Conservation (phyloP, 2,329 filamentous ascomycete genomes). For the Cordyceps farinosa region DNA sequence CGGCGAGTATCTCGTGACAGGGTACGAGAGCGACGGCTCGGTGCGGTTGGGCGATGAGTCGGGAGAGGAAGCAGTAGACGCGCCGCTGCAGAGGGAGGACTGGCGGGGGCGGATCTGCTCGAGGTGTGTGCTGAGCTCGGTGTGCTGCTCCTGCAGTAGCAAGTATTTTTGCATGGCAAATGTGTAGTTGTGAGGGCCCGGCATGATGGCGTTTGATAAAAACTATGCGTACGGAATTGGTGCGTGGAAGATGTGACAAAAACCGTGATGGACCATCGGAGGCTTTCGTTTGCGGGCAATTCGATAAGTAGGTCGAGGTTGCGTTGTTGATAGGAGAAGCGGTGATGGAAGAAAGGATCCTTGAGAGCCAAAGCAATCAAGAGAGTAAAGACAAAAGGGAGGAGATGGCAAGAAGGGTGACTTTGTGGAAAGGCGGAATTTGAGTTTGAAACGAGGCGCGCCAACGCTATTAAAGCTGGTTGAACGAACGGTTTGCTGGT, state of each 20-base stretch:
- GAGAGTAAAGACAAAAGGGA: background rate
- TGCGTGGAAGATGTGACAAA: conserved; percentile 25
- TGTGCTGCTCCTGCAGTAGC: conserved; percentile 51
- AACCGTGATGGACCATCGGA: conserved; percentile 35
- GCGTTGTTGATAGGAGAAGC: background rate
- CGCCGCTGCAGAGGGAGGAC: conserved; percentile 29
- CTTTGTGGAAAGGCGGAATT: background rate
- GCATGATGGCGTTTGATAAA: conserved; percentile 25
- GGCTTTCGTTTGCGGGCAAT: background rate
- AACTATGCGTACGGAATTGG: conserved; percentile 22
- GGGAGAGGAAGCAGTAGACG: conserved; percentile 41
- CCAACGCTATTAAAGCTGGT: conserved; percentile 8
- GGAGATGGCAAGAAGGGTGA: background rate
- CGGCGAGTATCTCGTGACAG: conserved; percentile 42
- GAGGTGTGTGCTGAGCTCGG: conserved; percentile 49
- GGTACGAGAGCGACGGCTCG: conserved; percentile 46
- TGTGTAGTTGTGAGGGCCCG: conserved; percentile 35
- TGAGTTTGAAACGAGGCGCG: conserved; percentile 9
- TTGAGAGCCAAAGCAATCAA: background rate
- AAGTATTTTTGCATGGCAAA: conserved; percentile 54
- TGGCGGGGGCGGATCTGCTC: conserved; percentile 47
- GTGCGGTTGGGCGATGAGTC: conserved; percentile 58
- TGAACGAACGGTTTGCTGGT: background rate
- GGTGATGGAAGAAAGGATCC: background rate
- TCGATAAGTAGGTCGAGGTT: background rate